These are phyloP conservation scores for Naganishia cerealis DNA, from an alignment of 1,284 basidiomycete species.

Conservation along the genomic window DNA sequence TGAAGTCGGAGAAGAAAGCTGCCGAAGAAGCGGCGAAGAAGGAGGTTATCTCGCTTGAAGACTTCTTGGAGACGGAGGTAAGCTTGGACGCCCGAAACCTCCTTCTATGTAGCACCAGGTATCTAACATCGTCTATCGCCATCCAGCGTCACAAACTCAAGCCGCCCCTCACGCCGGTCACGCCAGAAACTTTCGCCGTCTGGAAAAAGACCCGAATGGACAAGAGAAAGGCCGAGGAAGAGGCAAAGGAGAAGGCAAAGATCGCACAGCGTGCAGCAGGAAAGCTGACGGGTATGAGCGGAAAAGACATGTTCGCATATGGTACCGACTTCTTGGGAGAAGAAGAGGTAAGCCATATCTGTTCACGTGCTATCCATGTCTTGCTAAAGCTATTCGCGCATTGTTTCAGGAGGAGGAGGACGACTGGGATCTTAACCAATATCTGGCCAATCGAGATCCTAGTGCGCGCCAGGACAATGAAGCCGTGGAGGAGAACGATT, in stretches of 20 bases:
- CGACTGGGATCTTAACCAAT: conserved; percentile 51
- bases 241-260: conserved; percentile 80
- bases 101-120: neutral
- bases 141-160: conserved; percentile 88
- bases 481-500: conserved; percentile 26
- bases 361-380: neutral
- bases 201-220: conserved; percentile 94
- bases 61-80: conserved; percentile 96
- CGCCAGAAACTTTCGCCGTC: conserved; percentile 81
- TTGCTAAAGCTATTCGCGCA: neutral
- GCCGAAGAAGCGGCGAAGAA: conserved; percentile 81
- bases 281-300: conserved; percentile 90
- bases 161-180: conserved; percentile 90
- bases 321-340: conserved; percentile 94
- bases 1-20: conserved; percentile 87
- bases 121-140: neutral
- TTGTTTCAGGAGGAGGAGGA: conserved; percentile 41
- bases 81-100: conserved; percentile 38
- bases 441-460: conserved; percentile 26
- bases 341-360: conserved; percentile 61
- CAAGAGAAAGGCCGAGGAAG: conserved; percentile 85
- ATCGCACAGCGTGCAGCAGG: conserved; percentile 79
- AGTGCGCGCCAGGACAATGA: conserved; percentile 34
- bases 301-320: conserved; percentile 94
- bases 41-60: conserved; percentile 87